phyloP scores from a whole-genome alignment of 768 basidiomycete genomes.

The Clitopilus passeckerianus region DNA sequence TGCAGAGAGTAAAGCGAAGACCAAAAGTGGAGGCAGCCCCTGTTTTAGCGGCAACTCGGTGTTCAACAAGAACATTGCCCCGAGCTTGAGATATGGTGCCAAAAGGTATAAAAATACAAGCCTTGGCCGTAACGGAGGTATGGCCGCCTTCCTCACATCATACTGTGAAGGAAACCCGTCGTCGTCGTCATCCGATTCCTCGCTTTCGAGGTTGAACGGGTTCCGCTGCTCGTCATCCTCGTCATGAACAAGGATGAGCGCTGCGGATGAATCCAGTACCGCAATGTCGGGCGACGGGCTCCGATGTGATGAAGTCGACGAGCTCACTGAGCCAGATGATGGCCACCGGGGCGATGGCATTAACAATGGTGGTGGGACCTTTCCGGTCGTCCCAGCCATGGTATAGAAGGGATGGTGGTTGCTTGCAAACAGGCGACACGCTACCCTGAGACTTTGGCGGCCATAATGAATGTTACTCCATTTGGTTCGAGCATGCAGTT shows the following conservation, averaged over 20 bases:
- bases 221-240: conserved; percentile 32
- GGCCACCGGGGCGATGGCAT: conserved; percentile 6
- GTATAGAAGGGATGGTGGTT: neutral
- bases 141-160: conserved; percentile 33
- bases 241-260: conserved; percentile 61
- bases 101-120: conserved; percentile 67
- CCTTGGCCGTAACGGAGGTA: conserved; percentile 52
- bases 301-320: conserved; percentile 12
- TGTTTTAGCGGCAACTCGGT: conserved; percentile 41
- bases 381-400: conserved; percentile 14
- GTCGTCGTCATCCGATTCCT: conserved; percentile 41
- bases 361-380: conserved; percentile 8
- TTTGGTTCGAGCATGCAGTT: neutral
- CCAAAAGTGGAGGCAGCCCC: conserved; percentile 42
- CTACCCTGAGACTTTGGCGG: neutral
- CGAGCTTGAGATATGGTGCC: conserved; percentile 64
- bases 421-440: neutral
- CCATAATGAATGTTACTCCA: neutral
- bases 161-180: conserved; percentile 34
- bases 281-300: conserved; percentile 18
- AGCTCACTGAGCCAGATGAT: conserved; percentile 18
- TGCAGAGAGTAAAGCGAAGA: conserved; percentile 53
- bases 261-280: conserved; percentile 38
- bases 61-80: conserved; percentile 58
- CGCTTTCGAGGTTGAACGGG: conserved; percentile 31